phyloP scores from a whole-genome alignment of 2,329 filamentous ascomycete species.

The Curvularia hawaiiensis region DNA sequence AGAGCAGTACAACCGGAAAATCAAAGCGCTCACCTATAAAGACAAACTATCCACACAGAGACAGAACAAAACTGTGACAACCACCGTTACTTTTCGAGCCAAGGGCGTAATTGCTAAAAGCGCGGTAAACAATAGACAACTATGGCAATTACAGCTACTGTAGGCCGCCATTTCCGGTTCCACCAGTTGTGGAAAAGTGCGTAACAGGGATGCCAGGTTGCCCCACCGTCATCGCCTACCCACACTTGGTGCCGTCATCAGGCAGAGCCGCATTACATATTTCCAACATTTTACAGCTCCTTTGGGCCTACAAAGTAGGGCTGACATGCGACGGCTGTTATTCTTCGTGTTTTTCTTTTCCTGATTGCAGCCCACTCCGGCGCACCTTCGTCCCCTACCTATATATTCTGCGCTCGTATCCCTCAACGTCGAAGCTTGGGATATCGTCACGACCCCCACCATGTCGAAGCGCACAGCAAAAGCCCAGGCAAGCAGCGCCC shows the following conservation, averaged over 20 bases:
- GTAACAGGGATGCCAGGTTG: conserved; percentile 13
- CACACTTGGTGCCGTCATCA: conserved; percentile 29
- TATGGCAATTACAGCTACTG: too few relatives aligned
- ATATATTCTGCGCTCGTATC: neutral
- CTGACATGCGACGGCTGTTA: conserved; percentile 2
- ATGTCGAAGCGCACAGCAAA: conserved; percentile 68
- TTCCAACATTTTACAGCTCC: conserved; percentile 8
- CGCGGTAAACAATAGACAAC: too few relatives aligned
- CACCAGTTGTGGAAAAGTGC: neutral
- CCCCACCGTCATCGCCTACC: conserved; percentile 15
- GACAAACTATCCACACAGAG: too few relatives aligned
- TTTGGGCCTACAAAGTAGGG: neutral
- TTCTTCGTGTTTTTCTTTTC: conserved; percentile 5
- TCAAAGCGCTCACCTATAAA: too few relatives aligned
- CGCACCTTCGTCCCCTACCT: neutral
- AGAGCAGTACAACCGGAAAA: too few relatives aligned
- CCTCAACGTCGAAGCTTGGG: neutral
- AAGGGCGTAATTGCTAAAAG: too few relatives aligned
- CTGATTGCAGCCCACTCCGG: neutral
- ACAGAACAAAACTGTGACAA: too few relatives aligned
- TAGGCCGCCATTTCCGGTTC: too few relatives aligned
- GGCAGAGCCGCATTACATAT: conserved; percentile 20
- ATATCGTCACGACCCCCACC: conserved; percentile 5
- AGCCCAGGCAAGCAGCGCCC: conserved; percentile 67
- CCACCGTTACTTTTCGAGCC: too few relatives aligned